Base-by-base conservation (phyloP, 192 early-diverging fungal species). In the Chytriomyces hyalinus region DNA sequence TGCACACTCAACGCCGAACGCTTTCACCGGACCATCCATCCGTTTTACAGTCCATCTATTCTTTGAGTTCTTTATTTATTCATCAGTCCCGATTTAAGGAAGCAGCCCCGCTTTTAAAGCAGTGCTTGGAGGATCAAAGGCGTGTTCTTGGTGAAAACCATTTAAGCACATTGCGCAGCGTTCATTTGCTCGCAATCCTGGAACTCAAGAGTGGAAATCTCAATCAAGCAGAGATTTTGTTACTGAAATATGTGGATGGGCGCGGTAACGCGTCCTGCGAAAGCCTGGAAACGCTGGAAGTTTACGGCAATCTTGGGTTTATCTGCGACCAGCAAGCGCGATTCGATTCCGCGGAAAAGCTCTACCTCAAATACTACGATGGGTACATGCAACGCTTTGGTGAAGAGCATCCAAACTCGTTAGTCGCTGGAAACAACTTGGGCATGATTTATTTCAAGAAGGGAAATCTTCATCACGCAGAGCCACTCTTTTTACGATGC, bases 331-430 rank as follows among this genome's bases (percentile, higher is more conserved):
- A n/a, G 53, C 11, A 79, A 24, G 76, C 26, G 50, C 59, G 22
- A 10, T 51, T 28, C 61, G 77, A 65, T 15, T 13, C 20, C n/a
- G 78, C 78, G 1, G 76, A 80, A 48, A n/a, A 15, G 20, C 43
- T 80, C 10, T 79, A 81, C 65, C 15, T 79, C 13, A 24, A 79
- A 50, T 80, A 65, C 10, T 44, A 75, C 13, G 60, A 70, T 13
- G 28, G 57, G n/a, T n/a, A 24, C 10, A 13, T 26, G 20, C 9
- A n/a, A 13, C 13, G 17, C 24, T 70, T 79, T 22, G 78, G 78
- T 20, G 62, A 81, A 22, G 66, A 79, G 36, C 78, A 79, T 60
- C 71, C 67, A 49, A 49, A 75, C 47, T 81, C 79, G n/a, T 9
- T 80, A 2, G 45, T 51, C 7, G 15, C 71, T 49, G 26, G 9